Evolutionary conservation across 208 protist genomes (phyloP).

Genomic region (Trypanosoma cruzi): DNA sequence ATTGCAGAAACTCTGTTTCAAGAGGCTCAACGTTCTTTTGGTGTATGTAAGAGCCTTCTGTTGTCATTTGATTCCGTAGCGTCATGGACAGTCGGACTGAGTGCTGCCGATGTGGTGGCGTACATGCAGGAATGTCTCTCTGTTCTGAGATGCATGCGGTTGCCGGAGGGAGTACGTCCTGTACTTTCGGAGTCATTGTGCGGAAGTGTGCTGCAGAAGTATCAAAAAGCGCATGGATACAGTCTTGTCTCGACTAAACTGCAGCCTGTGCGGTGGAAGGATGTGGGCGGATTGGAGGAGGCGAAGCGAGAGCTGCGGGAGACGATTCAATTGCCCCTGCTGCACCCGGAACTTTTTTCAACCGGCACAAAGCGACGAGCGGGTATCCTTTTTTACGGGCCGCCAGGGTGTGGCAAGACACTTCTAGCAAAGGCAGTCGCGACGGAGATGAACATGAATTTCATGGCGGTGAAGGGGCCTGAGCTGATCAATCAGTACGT

Average conservation of each 20-base stretch:
- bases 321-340: slow-evolving; percentile 82
- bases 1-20: slow-evolving; percentile 35
- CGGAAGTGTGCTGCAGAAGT: slow-evolving; percentile 55
- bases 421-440: slow-evolving; percentile 94
- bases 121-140: slow-evolving; percentile 52
- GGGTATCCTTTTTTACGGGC: slow-evolving; percentile 93
- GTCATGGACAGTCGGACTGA: slow-evolving; percentile 75
- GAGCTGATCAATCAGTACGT: slow-evolving; percentile 96
- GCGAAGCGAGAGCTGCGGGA: slow-evolving; percentile 86
- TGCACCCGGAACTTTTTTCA: slow-evolving; percentile 83
- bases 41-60: slow-evolving; percentile 44
- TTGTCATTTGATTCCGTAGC: slow-evolving; percentile 57
- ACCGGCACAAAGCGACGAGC: slow-evolving; percentile 72
- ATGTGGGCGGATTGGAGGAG: slow-evolving; percentile 92
- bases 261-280: slow-evolving; percentile 87
- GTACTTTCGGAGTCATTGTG: slow-evolving; percentile 70
- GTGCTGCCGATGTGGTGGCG: slow-evolving; percentile 60
- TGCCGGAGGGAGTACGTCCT: slow-evolving; percentile 24
- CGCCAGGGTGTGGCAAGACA: slow-evolving; percentile 95
- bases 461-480: slow-evolving; percentile 95
- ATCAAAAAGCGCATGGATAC: slow-evolving; percentile 76
- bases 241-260: slow-evolving; percentile 86
- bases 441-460: slow-evolving; percentile 94
- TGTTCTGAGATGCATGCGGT: slow-evolving; percentile 17
- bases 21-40: slow-evolving; percentile 29